A percentile compares a stretch with the other conserved stretches of the same genome.
Conservation (phyloP, 352 stramenopile genomes). For the Pythium coloratum region DNA sequence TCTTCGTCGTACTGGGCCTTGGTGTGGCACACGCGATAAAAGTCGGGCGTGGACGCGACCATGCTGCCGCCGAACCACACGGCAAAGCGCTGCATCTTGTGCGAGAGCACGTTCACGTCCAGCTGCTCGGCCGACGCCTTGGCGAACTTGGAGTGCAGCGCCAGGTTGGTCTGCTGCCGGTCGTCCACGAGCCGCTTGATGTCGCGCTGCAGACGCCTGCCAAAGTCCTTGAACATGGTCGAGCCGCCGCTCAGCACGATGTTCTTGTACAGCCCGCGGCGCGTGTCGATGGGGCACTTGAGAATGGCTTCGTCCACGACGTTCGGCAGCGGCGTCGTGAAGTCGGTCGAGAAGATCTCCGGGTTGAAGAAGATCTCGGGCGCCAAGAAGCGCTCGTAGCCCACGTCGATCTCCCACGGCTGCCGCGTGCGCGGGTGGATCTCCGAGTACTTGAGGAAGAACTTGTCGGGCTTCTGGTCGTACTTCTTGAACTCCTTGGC, state of each 20-base stretch:
- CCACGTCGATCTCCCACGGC: conserved; percentile 89
- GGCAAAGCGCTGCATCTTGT: conserved; percentile 93
- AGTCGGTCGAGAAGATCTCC: conserved; percentile 95
- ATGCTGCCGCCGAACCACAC: conserved; percentile 96
- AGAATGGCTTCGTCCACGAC: conserved; percentile 95
- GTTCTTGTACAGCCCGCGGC: conserved; percentile 95
- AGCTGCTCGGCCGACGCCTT: conserved; percentile 69
- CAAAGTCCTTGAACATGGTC: conserved; percentile 98
- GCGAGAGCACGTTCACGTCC: conserved; percentile 94
- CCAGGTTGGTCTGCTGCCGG: conserved; percentile 88
- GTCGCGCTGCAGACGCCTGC: conserved; percentile 90
- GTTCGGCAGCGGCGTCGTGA: conserved; percentile 90
- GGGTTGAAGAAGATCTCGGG: conserved; percentile 98
- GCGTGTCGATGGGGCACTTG: conserved; percentile 95
- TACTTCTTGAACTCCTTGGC: conserved; percentile 97
- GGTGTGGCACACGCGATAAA: conserved; percentile 95
- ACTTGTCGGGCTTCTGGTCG: conserved; percentile 92
- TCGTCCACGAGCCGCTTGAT: conserved; percentile 93
- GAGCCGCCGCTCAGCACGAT: conserved; percentile 94
- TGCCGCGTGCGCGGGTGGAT: conserved; percentile 78
- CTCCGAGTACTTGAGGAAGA: conserved; percentile 88
- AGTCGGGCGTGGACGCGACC: conserved; percentile 93
- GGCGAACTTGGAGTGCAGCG: conserved; percentile 69
- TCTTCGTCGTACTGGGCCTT: conserved; percentile 97
- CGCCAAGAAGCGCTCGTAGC: conserved; percentile 93